Base-by-base conservation (phyloP, 371 early-diverging fungal species). In the Saksenaea oblongispora region DNA sequence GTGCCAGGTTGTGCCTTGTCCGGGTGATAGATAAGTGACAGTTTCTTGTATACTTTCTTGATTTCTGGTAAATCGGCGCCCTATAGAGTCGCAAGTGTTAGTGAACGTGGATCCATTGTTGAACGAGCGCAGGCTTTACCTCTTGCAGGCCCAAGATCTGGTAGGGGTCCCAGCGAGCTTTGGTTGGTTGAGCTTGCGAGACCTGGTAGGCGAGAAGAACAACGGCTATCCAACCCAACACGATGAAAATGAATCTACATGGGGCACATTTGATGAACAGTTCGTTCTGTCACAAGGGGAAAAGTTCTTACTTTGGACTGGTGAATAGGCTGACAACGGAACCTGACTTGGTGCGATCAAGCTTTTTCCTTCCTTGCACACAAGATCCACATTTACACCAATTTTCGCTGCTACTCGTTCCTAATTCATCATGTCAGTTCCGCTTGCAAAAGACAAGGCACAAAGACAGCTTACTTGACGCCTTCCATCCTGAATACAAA, bases 161-260 rank as follows among this genome's bases (percentile, higher is more conserved):
- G 78, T 92, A 98, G 28, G 98, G 98, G 78, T 98, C 95, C 94
- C 95, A 98, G 27, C 81, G 74, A 41, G 82, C 85, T 28, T 82
- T 75, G 59, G 89, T 88, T 27, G 89, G 65, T 61, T 84, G 79
- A 17, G 91, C 90, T 55, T 86, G 90, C 42, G 88, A 82, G 24
- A 91, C 90, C 64, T 91, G 80, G 78, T 95, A 91, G 13, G 87
- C 84, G 11, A 93, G 80, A 59, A 91, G 83, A 8, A 80, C 89
- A 66, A 95, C 86, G 42, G 91, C 71, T 17, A 82, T 65, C 97
- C 98, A 98, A 44, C 93, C 92, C 14, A 87, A 63, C 60, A 84
- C 63, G 41, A 92, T 66, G 57, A 84, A 82, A 14, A 84, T 71
- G 31, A 75, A 68, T 42, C 87, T 85, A 63, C n/a, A 41, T 54